phyloP scores from a whole-genome alignment of 2,329 filamentous ascomycete genomes.

The Aspergillus clavatus region DNA sequence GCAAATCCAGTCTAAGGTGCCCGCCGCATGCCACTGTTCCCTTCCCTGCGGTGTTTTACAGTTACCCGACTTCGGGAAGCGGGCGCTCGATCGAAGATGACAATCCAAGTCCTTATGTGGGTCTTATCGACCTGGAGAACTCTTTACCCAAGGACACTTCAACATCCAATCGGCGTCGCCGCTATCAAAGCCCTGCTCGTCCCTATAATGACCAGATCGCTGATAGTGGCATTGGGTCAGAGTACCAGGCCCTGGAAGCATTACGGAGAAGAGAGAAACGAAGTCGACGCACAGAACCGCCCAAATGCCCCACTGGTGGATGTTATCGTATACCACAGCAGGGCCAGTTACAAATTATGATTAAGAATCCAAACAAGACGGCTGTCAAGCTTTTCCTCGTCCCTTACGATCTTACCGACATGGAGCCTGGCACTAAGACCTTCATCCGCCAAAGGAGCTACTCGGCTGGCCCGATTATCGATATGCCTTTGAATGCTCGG shows the following conservation, averaged over 20 bases:
- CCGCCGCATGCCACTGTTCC: slow-evolving; percentile 85
- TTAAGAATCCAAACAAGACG: slow-evolving; percentile 98
- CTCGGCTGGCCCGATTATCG: slow-evolving; percentile 78
- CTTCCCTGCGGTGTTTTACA: slow-evolving; percentile 95
- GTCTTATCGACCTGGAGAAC: slow-evolving; percentile 85
- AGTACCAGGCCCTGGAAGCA: slow-evolving; percentile 26
- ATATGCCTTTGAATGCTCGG: slow-evolving; percentile 52
- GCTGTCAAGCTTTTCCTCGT: slow-evolving; percentile 94
- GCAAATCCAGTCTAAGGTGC: slow-evolving; percentile 77
- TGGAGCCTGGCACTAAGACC: slow-evolving; percentile 91
- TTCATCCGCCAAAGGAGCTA: slow-evolving; percentile 94
- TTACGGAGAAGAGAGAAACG: slow-evolving; percentile 50
- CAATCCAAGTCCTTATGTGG: slow-evolving; percentile 92
- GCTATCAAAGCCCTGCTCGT: slow-evolving; percentile 26
- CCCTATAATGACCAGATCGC: slow-evolving; percentile 6
- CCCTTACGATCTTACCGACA: slow-evolving; percentile 85
- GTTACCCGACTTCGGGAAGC: slow-evolving; percentile 66
- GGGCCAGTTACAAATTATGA: slow-evolving; percentile 91
- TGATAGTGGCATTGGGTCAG: slow-evolving; percentile 10
- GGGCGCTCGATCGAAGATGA: slow-evolving; percentile 66
- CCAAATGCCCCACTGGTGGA: slow-evolving; percentile 72
- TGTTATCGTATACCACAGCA: slow-evolving; percentile 91
- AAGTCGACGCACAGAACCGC: slow-evolving; percentile 56
- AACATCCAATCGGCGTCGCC: slow-evolving; percentile 36
- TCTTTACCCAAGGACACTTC: slow-evolving; percentile 54